A percentile compares a stretch with the other conserved stretches of the same genome.
Conservation (phyloP, 352 stramenopile genomes). For the Phytophthora foliorum region DNA sequence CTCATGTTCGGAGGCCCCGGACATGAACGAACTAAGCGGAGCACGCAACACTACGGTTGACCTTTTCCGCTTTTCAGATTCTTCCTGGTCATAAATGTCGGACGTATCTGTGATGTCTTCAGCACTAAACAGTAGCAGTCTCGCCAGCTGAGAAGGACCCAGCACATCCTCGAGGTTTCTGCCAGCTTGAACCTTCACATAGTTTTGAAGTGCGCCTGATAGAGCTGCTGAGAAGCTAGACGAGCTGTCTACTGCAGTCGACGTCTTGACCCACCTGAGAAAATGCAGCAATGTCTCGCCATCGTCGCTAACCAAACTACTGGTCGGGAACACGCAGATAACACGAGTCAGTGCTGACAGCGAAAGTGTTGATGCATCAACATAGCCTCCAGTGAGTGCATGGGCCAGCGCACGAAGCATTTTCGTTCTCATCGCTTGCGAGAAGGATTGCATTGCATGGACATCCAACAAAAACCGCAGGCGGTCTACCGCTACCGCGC, state of each 20-base stretch:
- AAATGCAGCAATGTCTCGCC: slow-evolving; percentile 40
- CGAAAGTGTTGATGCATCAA: slow-evolving; percentile 37
- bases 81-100: neutral
- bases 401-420: slow-evolving; percentile 59
- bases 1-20: neutral
- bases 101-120: slow-evolving; percentile 16
- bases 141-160: slow-evolving; percentile 46
- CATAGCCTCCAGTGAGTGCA: slow-evolving; percentile 70
- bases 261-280: slow-evolving; percentile 43
- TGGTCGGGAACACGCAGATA: slow-evolving; percentile 62
- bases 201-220: slow-evolving; percentile 27
- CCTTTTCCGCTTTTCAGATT: neutral
- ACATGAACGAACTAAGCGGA: slow-evolving; percentile 15
- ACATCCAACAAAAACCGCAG: slow-evolving; percentile 80
- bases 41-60: slow-evolving; percentile 12
- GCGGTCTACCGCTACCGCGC: slow-evolving; percentile 48
- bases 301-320: slow-evolving; percentile 37
- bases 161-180: slow-evolving; percentile 18
- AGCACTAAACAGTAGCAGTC: slow-evolving; percentile 57
- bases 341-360: slow-evolving; percentile 56
- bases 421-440: slow-evolving; percentile 64
- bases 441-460: slow-evolving; percentile 81
- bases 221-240: slow-evolving; percentile 23
- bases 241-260: neutral
- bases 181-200: slow-evolving; percentile 15